Conservation (phyloP, 176 grass and related monocot species). For the Aegilops tauschii region DNA sequence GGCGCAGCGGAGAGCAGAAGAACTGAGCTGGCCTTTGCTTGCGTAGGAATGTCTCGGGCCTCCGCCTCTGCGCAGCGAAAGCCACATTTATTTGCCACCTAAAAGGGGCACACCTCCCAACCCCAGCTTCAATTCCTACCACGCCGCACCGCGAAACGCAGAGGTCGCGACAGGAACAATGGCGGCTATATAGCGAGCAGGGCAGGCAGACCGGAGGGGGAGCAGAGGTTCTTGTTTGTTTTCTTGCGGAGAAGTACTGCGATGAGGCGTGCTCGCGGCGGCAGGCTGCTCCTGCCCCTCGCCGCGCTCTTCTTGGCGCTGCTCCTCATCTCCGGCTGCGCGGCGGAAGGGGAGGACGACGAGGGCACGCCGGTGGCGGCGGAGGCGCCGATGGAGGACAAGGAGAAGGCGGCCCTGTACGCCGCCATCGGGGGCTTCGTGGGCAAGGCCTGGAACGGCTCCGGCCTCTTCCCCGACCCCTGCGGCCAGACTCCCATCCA, state of each 20-base stretch:
- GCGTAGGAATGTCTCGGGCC: conserved; percentile 45
- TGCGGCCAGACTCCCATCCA: conserved; percentile 98
- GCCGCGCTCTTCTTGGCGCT: neutral
- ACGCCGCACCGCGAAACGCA: neutral
- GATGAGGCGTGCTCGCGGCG: neutral
- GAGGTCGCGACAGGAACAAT: neutral
- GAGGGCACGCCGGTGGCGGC: neutral
- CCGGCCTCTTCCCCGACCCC: conserved; percentile 77
- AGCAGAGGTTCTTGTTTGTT: neutral
- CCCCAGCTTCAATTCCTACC: neutral
- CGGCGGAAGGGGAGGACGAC: neutral
- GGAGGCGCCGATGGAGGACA: conserved; percentile 65
- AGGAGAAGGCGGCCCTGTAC: conserved; percentile 59
- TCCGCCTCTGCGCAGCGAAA: neutral
- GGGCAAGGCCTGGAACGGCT: conserved; percentile 82
- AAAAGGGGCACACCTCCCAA: conserved; percentile 24
- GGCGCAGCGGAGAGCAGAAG: neutral
- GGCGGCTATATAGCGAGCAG: neutral
- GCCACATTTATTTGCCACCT: conserved; percentile 38
- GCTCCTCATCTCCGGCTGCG: conserved; percentile 18
- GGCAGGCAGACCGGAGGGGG: neutral
- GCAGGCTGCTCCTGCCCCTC: neutral
- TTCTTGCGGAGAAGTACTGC: neutral
- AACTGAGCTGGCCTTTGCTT: neutral
- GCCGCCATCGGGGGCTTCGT: conserved; percentile 74